A percentile compares a stretch with the other conserved stretches of the same genome.
Evolutionary conservation across 2,329 filamentous ascomycete genomes (phyloP).

Genomic region (Alternaria arbusti): DNA sequence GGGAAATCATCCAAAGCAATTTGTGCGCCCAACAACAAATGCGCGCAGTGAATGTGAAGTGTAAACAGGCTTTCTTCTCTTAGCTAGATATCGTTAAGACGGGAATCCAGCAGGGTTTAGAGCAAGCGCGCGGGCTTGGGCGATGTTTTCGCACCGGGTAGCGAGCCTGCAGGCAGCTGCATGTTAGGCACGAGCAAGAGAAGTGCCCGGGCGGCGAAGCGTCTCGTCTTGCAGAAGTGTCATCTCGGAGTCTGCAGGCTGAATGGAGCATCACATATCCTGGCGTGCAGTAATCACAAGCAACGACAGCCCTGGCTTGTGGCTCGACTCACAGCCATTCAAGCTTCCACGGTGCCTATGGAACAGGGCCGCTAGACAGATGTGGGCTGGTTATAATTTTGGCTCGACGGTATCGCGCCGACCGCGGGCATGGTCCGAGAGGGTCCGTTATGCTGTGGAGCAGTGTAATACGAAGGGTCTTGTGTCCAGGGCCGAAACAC

Average conservation of each 20-base stretch:
- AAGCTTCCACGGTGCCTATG: conserved; percentile 16
- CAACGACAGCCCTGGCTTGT: conserved; percentile 1
- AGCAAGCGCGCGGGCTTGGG: conserved; percentile 3
- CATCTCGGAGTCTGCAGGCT: conserved; percentile 18
- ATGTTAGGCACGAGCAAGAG: conserved; percentile 20
- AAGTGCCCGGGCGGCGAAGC: conserved; percentile 10
- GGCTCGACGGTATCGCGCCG: conserved; percentile 20
- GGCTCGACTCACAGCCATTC: conserved; percentile 18
- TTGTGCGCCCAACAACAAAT: not conserved
- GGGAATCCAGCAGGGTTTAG: not conserved
- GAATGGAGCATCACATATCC: conserved; percentile 15
- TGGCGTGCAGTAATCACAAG: not conserved
- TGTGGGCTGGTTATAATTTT: conserved; percentile 8
- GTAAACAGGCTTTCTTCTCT: conserved; percentile 4
- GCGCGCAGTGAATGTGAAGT: not conserved
- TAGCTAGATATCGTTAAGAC: conserved; percentile 4
- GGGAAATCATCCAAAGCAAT: conserved; percentile 1
- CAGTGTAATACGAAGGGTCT: conserved; percentile 9
- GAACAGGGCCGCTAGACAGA: conserved; percentile 20
- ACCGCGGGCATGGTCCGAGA: conserved; percentile 14
- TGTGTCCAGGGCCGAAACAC: conserved; percentile 12
- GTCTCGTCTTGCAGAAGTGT: not conserved
- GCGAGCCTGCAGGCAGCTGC: conserved; percentile 7
- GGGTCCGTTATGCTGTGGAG: conserved; percentile 6
- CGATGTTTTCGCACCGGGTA: conserved; percentile 8